Base-by-base conservation (phyloP, 1,284 basidiomycete species). In the Neolentinus lepideus region DNA sequence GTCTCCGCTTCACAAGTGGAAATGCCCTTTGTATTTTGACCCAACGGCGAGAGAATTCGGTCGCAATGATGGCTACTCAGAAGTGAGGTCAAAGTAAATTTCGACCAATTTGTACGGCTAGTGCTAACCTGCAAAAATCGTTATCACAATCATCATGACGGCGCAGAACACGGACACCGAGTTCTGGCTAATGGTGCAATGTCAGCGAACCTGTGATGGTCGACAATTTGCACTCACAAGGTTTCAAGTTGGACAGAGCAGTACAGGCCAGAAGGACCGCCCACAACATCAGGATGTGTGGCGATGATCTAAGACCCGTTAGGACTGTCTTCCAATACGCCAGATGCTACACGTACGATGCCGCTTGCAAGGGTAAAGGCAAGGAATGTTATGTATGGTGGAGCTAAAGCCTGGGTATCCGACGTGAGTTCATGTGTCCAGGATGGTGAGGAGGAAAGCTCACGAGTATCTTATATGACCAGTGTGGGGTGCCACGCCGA, bases 131-230 rank as follows among this genome's bases (percentile, higher is more conserved):
- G 81, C 78, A 48, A 83, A 68, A 50, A 66, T 52, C 12, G 79
- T 61, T 33, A 79, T 72, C 38, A 75, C 52, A 21, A 67, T 52
- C 56, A 80, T 62, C 3, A 76, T 60, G 24, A 67, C 60, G 46
- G 71, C 67, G 58, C 77, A 80, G 59, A 77, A 80, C 4, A 72
- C 64, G 4, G 81, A 76, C n/a, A 75, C 73, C 21, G 69, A 66
- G 53, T 67, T 71, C 33, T 66, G 67, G 57, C 69, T 62, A 24
- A 47, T 56, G 51, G 48, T 59, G 62, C 50, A 47, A 59, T 48
- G 19, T 43, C 12, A 43, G 38, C 4, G 6, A 16, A 6, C 16
- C n/a, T 16, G 38, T 38, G 54, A 26, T 10, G 21, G 31, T 22
- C 48, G n/a, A 29, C 38, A 57, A 19, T 59, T 57, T 53, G 50